A percentile compares a stretch with the other conserved stretches of the same genome.
Conservation (phyloP, 2,329 filamentous ascomycete species). For the Clarireedia sp. region DNA sequence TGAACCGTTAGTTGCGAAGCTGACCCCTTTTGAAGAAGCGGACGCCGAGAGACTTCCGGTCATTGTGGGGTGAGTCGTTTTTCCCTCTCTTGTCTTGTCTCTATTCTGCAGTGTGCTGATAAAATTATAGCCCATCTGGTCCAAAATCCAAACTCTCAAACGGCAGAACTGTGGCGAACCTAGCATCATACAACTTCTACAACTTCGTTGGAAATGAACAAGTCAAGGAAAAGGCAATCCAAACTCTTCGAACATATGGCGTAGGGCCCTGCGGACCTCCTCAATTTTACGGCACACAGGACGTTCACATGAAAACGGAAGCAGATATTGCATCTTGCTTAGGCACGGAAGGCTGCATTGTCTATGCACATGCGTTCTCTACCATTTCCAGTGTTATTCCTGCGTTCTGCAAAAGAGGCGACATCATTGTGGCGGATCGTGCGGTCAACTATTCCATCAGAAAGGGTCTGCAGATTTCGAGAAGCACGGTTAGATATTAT, state of each 20-base stretch:
- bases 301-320: constrained; percentile 96
- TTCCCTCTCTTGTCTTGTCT: neutral
- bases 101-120: constrained; percentile 7
- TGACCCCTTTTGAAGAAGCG: constrained; percentile 66
- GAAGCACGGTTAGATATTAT: constrained; percentile 88
- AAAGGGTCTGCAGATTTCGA: constrained; percentile 86
- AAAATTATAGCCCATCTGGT: constrained; percentile 62
- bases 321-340: constrained; percentile 86
- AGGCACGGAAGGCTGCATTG: constrained; percentile 80
- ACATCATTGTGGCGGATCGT: constrained; percentile 92
- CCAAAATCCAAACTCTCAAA: constrained; percentile 83
- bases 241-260: constrained; percentile 88
- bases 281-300: constrained; percentile 96
- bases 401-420: constrained; percentile 91
- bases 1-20: constrained; percentile 74
- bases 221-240: constrained; percentile 90
- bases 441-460: constrained; percentile 90
- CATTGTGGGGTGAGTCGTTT: constrained; percentile 65
- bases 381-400: constrained; percentile 97
- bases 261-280: constrained; percentile 95
- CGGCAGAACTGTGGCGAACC: constrained; percentile 84
- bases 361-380: constrained; percentile 93
- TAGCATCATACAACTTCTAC: constrained; percentile 95
- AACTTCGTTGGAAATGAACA: constrained; percentile 91
- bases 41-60: constrained; percentile 82